Base-by-base conservation (phyloP, 495 filamentous ascomycete species). In the Venustampulla echinocandica region DNA sequence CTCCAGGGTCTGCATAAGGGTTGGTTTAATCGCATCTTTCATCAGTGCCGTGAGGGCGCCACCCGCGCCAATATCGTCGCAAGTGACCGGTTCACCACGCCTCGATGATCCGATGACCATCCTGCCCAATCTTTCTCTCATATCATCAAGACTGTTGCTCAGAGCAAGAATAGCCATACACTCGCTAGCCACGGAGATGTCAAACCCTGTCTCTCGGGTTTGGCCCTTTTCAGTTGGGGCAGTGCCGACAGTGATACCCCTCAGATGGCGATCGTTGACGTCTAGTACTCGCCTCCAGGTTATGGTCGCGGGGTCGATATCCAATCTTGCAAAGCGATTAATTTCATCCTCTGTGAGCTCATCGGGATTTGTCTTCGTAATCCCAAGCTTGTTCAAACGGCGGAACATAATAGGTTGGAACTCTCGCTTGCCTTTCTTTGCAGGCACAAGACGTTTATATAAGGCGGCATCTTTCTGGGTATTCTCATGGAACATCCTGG, bases 21-120 rank as follows among this genome's bases (percentile, higher is more conserved):
- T 98, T 21, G 92, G 92, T 69, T 98, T 98, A 65, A 95, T 94
- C 17, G 92, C 89, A 69, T 98, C 92, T 69, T 83, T 90, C 87
- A 98, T 95, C 52, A 98, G 67, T 27, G 90, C 92, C 2, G 92
- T 85, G 30, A 98, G 73, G 38, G 92, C 92, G 51, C 92, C 92
- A 44, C 90, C 92, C 13, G 80, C 84, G 54, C 92, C 92, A 52
- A 98, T 79, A 54, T 98, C 92, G 56, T 98, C 92, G 57, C 87
- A 94, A 44, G 92, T 98, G 21, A 98, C 82, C 4, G 92, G 87
- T 53, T 96, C 90, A 37, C 92, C 92, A 48, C 68, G 75, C 49
- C 70, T 74, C 19, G 88, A 95, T 46, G 82, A 88, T 33, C 84
- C 92, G 49, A 98, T 79, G n/a, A 98, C 92, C 89, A 98, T 98